Percentiles rank a stretch among this genome's conserved stretches.
These are phyloP conservation scores for Leishmania turanica DNA, from an alignment of 208 protist species.

Conservation along the genomic window DNA sequence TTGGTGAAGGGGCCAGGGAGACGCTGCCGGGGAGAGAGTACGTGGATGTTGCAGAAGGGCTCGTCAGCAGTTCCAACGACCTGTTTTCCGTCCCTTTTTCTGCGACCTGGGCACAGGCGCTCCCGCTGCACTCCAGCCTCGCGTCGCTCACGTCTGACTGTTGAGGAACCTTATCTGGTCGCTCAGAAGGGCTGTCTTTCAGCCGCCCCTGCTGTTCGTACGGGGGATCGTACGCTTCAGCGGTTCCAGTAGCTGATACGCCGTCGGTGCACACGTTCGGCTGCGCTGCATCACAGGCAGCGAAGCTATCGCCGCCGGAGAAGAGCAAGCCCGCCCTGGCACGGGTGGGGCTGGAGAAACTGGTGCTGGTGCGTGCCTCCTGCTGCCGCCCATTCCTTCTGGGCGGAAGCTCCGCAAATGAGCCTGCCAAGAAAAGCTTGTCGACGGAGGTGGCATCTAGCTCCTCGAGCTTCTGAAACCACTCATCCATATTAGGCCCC, in stretches of 20 bases:
- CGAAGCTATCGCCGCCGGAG: background rate
- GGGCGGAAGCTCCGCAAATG: background rate
- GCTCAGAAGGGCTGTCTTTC: background rate
- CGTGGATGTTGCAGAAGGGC: background rate
- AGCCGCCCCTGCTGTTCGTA: background rate
- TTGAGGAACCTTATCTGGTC: no score
- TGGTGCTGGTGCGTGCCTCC: background rate
- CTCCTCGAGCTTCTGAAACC: background rate
- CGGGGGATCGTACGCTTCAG: background rate
- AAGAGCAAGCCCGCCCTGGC: background rate
- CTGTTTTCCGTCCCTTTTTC: background rate
- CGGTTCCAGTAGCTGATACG: background rate
- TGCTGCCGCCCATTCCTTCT: no score
- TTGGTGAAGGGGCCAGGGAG: background rate
- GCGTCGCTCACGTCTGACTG: background rate
- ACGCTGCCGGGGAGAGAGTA: background rate
- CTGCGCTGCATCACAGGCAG: background rate
- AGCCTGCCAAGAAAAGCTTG: background rate
- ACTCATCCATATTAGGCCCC: background rate
- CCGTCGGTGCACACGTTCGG: background rate
- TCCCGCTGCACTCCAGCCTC: background rate
- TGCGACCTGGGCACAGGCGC: background rate
- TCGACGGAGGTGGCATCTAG: constrained; percentile 3
- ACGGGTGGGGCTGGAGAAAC: background rate
- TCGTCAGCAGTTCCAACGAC: background rate